Conservation (phyloP, 345 rosid species). For the Geranium rotundifolium region DNA sequence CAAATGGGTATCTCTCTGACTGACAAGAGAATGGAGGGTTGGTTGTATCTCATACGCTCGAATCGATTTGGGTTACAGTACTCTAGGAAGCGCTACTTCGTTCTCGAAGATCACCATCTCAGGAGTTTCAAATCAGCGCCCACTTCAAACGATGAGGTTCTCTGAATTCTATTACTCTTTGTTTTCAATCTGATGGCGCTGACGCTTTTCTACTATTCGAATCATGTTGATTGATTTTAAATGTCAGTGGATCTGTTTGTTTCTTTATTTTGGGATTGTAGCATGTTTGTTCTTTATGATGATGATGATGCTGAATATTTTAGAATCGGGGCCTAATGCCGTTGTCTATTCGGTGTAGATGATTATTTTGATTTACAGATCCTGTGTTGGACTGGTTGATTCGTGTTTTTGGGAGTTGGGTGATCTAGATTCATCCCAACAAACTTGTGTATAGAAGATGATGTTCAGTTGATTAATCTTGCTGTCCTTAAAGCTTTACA, state of each 20-base stretch:
- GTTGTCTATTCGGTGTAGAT: neutral
- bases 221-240: neutral
- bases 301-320: no score
- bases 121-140: slow-evolving; percentile 54
- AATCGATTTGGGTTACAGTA: slow-evolving; percentile 67
- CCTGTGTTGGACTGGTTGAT: neutral
- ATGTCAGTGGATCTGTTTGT: no score
- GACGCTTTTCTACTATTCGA: neutral
- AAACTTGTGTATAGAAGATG: neutral
- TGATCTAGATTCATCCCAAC: neutral
- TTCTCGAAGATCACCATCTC: slow-evolving; percentile 52
- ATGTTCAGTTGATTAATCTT: neutral
- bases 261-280: no score
- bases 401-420: neutral
- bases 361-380: neutral
- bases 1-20: neutral
- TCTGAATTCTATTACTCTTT: neutral
- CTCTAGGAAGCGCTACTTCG: slow-evolving; percentile 68
- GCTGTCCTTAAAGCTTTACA: neutral
- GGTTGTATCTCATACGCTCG: slow-evolving; percentile 68
- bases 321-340: no score
- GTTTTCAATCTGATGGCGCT: neutral
- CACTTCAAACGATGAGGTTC: slow-evolving; percentile 46
- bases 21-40: slow-evolving; percentile 54
- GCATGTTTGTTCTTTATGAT: no score